Base-by-base conservation (phyloP, 2,329 filamentous ascomycete genomes). In the Cytospora piceae region DNA sequence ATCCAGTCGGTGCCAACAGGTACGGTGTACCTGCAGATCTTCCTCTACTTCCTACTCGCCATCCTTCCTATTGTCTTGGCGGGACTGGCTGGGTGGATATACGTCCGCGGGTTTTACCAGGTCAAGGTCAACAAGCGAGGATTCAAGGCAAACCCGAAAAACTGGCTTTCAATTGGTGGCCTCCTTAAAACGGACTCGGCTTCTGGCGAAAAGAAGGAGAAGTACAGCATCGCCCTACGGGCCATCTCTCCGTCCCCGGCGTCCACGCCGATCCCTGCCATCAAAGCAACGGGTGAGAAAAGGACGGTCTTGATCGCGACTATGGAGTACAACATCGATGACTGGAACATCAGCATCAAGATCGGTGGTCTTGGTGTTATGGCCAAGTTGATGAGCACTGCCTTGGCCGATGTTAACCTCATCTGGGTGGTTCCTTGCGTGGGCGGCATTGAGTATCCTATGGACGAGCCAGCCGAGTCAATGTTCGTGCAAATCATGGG, bases 271-370 rank as follows among this genome's bases (percentile, higher is more conserved):
- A 56, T 73, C 15, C 64, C 69, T 20, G 67, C 64, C 39, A 70
- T 67, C 53, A 65, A 64, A 51, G 51, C 59, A 8, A 31, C 59
- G 8, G 66, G 66, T 15, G 66, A 68, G 59, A 68, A 58, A 63
- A 68, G 85, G n/a, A 89, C 83, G 37, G 84, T 89, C 2, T 80
- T 90, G 27, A 88, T 90, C 61, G 88, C 87, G 15, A 90, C 88
- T 8, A 89, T 90, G 85, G 88, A 90, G 74, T 90, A 90, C 75
- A 87, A 90, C 68, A 90, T 90, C 67, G 85, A 88, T 63, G 88
- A 90, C 72, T 90, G 88, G 85, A 81, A 76, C 5, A 87, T 90
- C 76, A 90, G 88, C 75, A 87, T 90, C 76, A 90, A 90, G 76
- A 90, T 90, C 58, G 88, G 88, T 68, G 88, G 88, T 68, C 79